phyloP scores from a whole-genome alignment of 495 filamentous ascomycete genomes.

The Talaromyces ruber region DNA sequence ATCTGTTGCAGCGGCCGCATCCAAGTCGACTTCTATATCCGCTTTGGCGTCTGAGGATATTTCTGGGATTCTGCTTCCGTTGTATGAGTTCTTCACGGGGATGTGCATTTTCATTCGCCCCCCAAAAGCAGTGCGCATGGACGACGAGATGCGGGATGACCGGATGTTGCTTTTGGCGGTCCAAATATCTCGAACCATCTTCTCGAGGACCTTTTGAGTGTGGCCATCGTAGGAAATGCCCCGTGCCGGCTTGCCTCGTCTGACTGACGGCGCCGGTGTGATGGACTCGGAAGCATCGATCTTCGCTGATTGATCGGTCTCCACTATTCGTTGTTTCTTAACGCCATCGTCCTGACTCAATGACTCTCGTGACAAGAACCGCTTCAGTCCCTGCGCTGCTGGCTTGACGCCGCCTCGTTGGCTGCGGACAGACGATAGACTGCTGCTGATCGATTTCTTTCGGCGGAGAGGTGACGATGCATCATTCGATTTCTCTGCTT shows the following conservation, averaged over 20 bases:
- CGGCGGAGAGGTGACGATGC: not conserved
- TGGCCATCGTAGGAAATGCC: constrained; percentile 5
- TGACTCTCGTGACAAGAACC: not conserved
- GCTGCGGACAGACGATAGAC: not conserved
- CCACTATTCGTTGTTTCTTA: not conserved
- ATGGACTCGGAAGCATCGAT: not conserved
- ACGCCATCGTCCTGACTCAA: not conserved
- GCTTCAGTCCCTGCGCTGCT: not conserved
- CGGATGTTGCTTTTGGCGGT: constrained; percentile 5
- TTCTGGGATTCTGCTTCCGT: not conserved
- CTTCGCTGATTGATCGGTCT: not conserved
- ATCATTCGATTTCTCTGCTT: not conserved
- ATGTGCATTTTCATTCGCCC: not conserved
- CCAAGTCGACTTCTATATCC: not conserved
- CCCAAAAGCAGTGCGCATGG: not conserved
- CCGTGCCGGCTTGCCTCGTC: not conserved
- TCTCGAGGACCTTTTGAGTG: constrained; percentile 5
- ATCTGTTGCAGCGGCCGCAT: not conserved
- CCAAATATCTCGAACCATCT: constrained; percentile 6
- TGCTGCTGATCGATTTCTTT: constrained; percentile 1
- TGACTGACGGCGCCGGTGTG: not conserved
- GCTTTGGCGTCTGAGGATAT: not conserved
- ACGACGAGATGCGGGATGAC: not conserved
- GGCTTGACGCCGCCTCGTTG: not conserved
- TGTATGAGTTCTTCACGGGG: not conserved